Conservation (phyloP, 371 early-diverging fungal genomes). For the Entomophthora muscae region DNA sequence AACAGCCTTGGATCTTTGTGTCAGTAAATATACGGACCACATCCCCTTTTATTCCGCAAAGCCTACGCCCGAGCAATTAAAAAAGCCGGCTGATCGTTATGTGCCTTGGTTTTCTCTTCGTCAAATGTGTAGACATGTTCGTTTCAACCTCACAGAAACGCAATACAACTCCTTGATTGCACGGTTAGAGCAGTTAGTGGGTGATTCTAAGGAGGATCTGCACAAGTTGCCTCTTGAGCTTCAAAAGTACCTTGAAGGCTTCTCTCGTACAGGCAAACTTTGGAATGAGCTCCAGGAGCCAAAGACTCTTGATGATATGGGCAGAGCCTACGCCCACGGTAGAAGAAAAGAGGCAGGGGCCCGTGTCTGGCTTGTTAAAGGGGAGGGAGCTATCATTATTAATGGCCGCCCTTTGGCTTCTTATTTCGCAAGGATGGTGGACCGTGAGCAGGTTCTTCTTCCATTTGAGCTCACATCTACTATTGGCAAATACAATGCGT, state of each 20-base stretch:
- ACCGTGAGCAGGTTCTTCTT: conserved; percentile 45
- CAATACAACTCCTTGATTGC: conserved; percentile 37
- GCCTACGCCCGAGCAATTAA: conserved; percentile 10
- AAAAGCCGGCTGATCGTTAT: conserved; percentile 12
- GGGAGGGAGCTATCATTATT: conserved; percentile 55
- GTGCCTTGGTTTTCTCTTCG: conserved; percentile 30
- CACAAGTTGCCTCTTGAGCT: conserved; percentile 1
- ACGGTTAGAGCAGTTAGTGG: conserved; percentile 21
- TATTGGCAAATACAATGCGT: conserved; percentile 70
- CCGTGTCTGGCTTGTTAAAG: conserved; percentile 53
- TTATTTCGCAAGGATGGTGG: conserved; percentile 50
- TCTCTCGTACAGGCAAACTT: conserved; percentile 17
- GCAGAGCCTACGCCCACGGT: conserved; percentile 63
- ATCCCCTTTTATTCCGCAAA: conserved; percentile 12
- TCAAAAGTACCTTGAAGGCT: conserved; percentile 19
- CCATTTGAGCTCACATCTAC: conserved; percentile 52
- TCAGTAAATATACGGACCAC: conserved; percentile 23
- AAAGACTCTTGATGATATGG: conserved; percentile 44
- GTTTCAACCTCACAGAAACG: conserved; percentile 36
- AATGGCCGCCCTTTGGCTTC: conserved; percentile 61
- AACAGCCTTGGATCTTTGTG: conserved; percentile 43
- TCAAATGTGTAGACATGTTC: conserved; percentile 29
- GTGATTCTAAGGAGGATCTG: not conserved
- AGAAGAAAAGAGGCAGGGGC: conserved; percentile 74
- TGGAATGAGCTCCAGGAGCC: conserved; percentile 15